Evolutionary conservation across 805 yeast species (phyloP).

Genomic region (Phaffomyces thermotolerans): DNA sequence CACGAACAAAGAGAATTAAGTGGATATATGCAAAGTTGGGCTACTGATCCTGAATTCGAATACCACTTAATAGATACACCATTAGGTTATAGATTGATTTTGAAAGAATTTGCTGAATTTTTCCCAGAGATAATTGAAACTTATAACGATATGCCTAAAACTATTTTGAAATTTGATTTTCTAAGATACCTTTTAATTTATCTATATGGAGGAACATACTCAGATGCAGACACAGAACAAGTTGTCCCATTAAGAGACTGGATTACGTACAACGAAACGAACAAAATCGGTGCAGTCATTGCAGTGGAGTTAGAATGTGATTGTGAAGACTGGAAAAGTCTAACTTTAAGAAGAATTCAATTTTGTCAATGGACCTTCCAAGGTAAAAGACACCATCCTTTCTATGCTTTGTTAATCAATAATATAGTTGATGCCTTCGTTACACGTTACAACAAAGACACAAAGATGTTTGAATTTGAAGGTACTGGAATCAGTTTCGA

Average conservation of each 20-base stretch:
- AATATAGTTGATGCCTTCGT: conserved; percentile 37
- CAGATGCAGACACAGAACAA: conserved; percentile 49
- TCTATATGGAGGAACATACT: conserved; percentile 53
- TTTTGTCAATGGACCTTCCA: conserved; percentile 59
- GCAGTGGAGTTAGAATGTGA: conserved; percentile 49
- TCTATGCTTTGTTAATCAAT: conserved; percentile 46
- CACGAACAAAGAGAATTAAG: background rate
- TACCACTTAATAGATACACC: conserved; percentile 14
- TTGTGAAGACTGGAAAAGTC: conserved; percentile 45
- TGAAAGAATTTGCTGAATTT: conserved; percentile 27
- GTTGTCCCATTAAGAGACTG: conserved; percentile 50
- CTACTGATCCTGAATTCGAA: conserved; percentile 8
- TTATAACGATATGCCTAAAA: conserved; percentile 43
- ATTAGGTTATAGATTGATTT: conserved; percentile 23
- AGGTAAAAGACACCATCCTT: conserved; percentile 55
- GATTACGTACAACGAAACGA: conserved; percentile 34
- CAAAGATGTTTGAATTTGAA: conserved; percentile 11
- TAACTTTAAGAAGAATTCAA: conserved; percentile 46
- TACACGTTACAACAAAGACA: conserved; percentile 19
- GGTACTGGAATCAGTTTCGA: conserved; percentile 28
- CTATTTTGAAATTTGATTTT: conserved; percentile 47
- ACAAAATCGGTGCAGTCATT: conserved; percentile 47
- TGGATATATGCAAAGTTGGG: conserved; percentile 7
- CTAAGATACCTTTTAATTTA: conserved; percentile 45
- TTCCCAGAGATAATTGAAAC: conserved; percentile 48